phyloP scores from a whole-genome alignment of 148 eudicot genomes.

The Talinum fruticosum region DNA sequence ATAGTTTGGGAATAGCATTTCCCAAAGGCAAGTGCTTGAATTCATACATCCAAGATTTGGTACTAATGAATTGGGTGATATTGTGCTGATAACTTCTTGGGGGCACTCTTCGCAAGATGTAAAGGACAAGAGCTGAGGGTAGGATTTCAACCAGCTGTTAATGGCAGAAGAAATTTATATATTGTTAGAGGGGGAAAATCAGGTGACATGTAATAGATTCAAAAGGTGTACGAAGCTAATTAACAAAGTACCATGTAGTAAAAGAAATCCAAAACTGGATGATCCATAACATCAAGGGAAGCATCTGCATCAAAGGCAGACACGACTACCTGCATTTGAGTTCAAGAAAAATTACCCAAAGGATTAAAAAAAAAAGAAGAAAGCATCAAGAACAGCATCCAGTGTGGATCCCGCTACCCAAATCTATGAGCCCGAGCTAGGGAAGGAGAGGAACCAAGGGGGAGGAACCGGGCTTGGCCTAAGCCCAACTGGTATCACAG shows the following conservation, averaged over 20 bases:
- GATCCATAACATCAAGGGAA: conserved; percentile 78
- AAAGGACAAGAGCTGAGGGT: conserved; percentile 87
- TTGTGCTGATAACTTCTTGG: conserved; percentile 70
- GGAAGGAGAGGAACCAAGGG: background rate
- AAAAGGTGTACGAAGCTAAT: background rate
- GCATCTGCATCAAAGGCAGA: conserved; percentile 78
- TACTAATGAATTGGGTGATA: conserved; percentile 70
- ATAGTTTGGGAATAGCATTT: too few relatives aligned
- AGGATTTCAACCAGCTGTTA: conserved; percentile 88
- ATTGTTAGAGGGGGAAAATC: background rate
- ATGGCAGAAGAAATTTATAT: background rate
- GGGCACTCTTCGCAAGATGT: conserved; percentile 80
- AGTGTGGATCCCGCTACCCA: too few relatives aligned
- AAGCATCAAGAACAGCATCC: too few relatives aligned
- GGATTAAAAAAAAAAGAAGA: too few relatives aligned
- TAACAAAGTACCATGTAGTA: conserved; percentile 66
- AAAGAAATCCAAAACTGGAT: conserved; percentile 71
- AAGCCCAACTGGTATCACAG: background rate
- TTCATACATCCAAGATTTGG: background rate
- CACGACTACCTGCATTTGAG: conserved; percentile 55
- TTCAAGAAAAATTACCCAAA: background rate
- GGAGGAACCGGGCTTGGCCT: background rate
- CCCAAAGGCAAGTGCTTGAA: background rate
- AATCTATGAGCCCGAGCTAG: background rate
- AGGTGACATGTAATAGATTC: background rate